Base-by-base conservation (phyloP, 2,329 filamentous ascomycete genomes). In the Sclerotinia spermophila region DNA sequence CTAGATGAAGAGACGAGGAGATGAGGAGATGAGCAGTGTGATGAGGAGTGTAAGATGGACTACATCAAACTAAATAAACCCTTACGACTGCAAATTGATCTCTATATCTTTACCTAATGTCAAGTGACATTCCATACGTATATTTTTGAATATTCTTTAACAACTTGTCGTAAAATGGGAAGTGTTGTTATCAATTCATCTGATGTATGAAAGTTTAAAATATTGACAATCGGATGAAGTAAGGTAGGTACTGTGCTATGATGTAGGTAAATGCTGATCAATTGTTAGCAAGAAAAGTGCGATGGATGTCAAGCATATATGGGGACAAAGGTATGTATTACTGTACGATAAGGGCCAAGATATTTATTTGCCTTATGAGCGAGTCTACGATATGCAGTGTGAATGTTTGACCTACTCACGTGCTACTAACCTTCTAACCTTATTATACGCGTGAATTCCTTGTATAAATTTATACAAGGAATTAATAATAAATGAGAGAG, bases 81-180 rank as follows among this genome's bases (percentile, higher is more conserved):
- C n/a, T n/a, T n/a, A n/a, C n/a, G n/a, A n/a, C n/a, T n/a, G n/a
- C n/a, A n/a, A n/a, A n/a, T n/a, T n/a, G 17, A 8, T n/a, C 27
- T 21, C 24, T n/a, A 2, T 13, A 15, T 15, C 21, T 21, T 42
- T 33, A 21, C 7, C 2, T 17, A 11, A 21, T 56, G 30, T 11
- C 53, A 56, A n/a, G 55, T 38, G 33, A 58, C 33, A 38, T 58
- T 13, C 11, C 2, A 8, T n/a, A 24, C 38, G 0, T 2, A 56
- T 15, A 35, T 35, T 5, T 38, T 13, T 0, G 10, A 62, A 45
- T 30, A 33, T 21, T 17, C 33, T 15, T 15, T 35, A 30, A 24
- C 21, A 10, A 15, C 0, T 15, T 2, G 2, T 0, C 2, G 24
- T 51, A 1, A n/a, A n/a, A n/a, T 24, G 0, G 8, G 1, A 2